Base-by-base conservation (phyloP, 1,139 yeast species). In the Zygoascus hellenicus region DNA sequence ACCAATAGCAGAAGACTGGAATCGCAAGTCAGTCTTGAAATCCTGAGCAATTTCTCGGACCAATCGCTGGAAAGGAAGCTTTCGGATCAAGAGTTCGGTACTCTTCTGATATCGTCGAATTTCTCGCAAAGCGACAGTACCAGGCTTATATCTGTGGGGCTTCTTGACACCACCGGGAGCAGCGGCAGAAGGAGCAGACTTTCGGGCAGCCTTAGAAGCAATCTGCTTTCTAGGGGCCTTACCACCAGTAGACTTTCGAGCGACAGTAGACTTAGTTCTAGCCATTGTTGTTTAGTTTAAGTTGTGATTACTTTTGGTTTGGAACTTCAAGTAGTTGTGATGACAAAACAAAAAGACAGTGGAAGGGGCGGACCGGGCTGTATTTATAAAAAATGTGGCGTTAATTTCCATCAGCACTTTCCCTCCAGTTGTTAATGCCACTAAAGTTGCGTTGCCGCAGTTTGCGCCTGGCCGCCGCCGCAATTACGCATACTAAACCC, bases 141-240 rank as follows among this genome's bases (percentile, higher is more conserved):
- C 97, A 73, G 97, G 97, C 92, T 89, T 90, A 79, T 89, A 90
- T 85, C 97, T 88, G 88, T 90, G 97, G 62, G 97, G 97, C 81
- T 90, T 90, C 90, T 90, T 90, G 71, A 90, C 97, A 83, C 97
- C 97, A 72, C 97, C 97, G 59, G 96, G 82, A 58, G 96, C 78
- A 77, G 95, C 92, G 49, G 66, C 53, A 46, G 65, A 55, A 39
- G 70, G 69, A 53, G 97, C 97, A 51, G 97, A 89, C 77, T 90
- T 90, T 82, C 97, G 85, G 63, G 97, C 97, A 65, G 96, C 97
- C 85, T 90, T 90, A 62, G 97, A 89, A 66, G 97, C 97, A 69
- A 90, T 81, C 77, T 89, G 96, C 79, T 90, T 90, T 84, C 97
- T 87, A 80, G 97, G 97, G 58, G 97, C 97, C 75, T 90, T 90